Evolutionary conservation across 2,329 filamentous ascomycete genomes (phyloP).

Genomic region (Talaromyces islandicus): DNA sequence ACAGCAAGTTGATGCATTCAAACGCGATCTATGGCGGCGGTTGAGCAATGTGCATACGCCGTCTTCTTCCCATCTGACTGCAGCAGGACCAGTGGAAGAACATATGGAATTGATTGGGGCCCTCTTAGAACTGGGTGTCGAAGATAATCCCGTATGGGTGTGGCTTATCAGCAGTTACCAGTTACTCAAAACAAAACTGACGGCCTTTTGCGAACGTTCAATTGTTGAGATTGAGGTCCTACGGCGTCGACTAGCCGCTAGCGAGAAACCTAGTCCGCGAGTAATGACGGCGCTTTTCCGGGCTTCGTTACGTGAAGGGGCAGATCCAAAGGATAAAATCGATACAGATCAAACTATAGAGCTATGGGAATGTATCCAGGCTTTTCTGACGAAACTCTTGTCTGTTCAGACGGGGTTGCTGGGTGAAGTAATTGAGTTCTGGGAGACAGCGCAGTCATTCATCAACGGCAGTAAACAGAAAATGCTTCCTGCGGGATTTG

Average conservation of each 20-base stretch:
- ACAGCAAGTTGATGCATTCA: conserved; percentile 78
- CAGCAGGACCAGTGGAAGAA: conserved; percentile 59
- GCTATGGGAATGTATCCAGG: conserved; percentile 83
- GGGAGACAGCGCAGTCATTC: conserved; percentile 86
- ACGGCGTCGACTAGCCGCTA: conserved; percentile 69
- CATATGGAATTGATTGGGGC: conserved; percentile 88
- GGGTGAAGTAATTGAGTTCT: conserved; percentile 87
- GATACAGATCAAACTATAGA: conserved; percentile 78
- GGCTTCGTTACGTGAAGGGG: conserved; percentile 62
- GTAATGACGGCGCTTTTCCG: conserved; percentile 70
- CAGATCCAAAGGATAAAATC: conserved; percentile 57
- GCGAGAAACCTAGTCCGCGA: conserved; percentile 64
- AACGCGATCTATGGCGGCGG: conserved; percentile 80
- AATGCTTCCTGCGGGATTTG: conserved; percentile 71
- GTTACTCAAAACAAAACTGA: conserved; percentile 80
- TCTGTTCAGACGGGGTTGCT: conserved; percentile 71
- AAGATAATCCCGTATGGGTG: conserved; percentile 93
- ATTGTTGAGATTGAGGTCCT: conserved; percentile 90
- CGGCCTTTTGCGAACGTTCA: conserved; percentile 72
- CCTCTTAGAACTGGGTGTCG: conserved; percentile 86
- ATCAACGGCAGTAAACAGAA: conserved; percentile 79
- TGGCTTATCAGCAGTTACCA: conserved; percentile 91
- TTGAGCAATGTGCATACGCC: conserved; percentile 62
- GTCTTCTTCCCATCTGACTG: conserved; percentile 47
- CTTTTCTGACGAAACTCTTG: conserved; percentile 67